Base-by-base conservation (phyloP, 306 rosid genomes). In the Canavalia gladiata region DNA sequence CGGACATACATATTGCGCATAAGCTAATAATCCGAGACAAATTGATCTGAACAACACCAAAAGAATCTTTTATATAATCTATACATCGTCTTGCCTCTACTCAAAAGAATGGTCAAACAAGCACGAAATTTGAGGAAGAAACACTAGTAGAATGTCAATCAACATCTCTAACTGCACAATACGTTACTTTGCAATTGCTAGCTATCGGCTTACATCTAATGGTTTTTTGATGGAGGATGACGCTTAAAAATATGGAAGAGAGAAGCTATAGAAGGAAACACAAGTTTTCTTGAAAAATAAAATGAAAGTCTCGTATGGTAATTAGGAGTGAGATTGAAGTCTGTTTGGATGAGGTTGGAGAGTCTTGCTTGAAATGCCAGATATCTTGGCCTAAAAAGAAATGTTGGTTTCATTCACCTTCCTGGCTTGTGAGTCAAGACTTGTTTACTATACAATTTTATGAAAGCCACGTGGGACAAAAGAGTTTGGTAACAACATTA, bases 321-420 rank as follows among this genome's bases (percentile, higher is more conserved):
- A 70, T 62, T 70, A 72, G 89, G 97, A 94, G 98, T 94, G 86
- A 82, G 81, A 77, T 85, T 83, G 79, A 92, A 92, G 94, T 70
- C 67, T 86, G 64, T 49, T 18, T 59, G 77, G 81, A 89, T 74
- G 55, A 86, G 89, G 84, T 83, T 86, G 86, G 92, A 86, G 89
- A 59, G 79, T 70, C 47, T 90, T 89, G 96, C 98, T 94, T 94
- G 88, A 84, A 84, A 64, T 85, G 72, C 80, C 86, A 94, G 92
- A 76, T 18, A 81, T 25, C 86, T 83, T 9, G 18, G 12, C 62
- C 7, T 78, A 78, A 77, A 71, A 83, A 29, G 82, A 88, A 86
- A 86, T 80, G 78, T 79, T 86, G 80, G 79, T 72, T 87, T 82
- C 86, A 76, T 91, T 82, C 81, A 89, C 97, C 87, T 76, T 90